Evolutionary conservation across 2,329 filamentous ascomycete species (phyloP).

Genomic region (Fusarium sp.): DNA sequence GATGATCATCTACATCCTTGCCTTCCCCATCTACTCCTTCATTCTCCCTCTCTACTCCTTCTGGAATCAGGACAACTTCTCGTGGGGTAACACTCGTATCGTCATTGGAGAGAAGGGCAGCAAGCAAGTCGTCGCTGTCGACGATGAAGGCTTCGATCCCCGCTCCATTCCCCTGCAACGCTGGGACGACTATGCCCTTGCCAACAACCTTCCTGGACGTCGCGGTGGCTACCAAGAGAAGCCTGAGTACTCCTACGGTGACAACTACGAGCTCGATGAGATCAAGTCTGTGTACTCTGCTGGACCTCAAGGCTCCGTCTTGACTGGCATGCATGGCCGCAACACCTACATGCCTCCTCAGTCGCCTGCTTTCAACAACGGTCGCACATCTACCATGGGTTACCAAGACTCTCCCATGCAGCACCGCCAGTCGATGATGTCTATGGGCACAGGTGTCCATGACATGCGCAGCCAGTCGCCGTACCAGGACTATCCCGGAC

Average conservation of each 20-base stretch:
- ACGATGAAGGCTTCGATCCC: slow-evolving; percentile 88
- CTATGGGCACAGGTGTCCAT: slow-evolving; percentile 62
- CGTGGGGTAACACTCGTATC: slow-evolving; percentile 98
- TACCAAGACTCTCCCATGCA: slow-evolving; percentile 53
- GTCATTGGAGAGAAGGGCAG: slow-evolving; percentile 93
- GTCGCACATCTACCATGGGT: slow-evolving; percentile 57
- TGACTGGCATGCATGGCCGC: slow-evolving; percentile 82
- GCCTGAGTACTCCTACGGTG: slow-evolving; percentile 71
- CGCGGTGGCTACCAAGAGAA: slow-evolving; percentile 79
- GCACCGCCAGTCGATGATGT: slow-evolving; percentile 79
- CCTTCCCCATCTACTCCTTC: slow-evolving; percentile 94
- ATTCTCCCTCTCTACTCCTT: slow-evolving; percentile 95
- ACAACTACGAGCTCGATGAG: slow-evolving; percentile 96
- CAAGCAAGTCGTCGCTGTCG: slow-evolving; percentile 89
- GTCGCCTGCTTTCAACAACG: slow-evolving; percentile 75
- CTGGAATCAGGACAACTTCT: slow-evolving; percentile 99
- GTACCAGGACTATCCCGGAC: slow-evolving; percentile 65
- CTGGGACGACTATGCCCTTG: slow-evolving; percentile 94
- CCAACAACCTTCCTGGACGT: slow-evolving; percentile 90
- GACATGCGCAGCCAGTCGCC: slow-evolving; percentile 65
- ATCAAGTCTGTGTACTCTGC: slow-evolving; percentile 97
- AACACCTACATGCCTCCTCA: slow-evolving; percentile 84
- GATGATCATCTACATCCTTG: slow-evolving; percentile 99
- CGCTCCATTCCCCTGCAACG: slow-evolving; percentile 92
- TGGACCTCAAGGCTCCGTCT: slow-evolving; percentile 85